These are phyloP conservation scores for Coemansia sp. DNA, from an alignment of 192 early-diverging fungal genomes.

Conservation along the genomic window DNA sequence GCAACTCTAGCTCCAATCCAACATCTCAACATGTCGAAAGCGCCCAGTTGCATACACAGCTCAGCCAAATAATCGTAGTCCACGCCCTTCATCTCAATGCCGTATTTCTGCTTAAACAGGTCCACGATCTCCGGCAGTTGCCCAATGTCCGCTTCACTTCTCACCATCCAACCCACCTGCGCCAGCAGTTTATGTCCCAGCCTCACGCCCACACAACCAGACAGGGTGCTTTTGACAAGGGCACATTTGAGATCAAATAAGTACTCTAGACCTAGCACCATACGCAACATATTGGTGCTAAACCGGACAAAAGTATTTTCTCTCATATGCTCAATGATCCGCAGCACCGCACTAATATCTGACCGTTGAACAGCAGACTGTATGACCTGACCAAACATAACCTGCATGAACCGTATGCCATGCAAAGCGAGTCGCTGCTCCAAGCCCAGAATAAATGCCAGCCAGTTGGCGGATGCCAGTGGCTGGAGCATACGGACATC, in stretches of 20 bases:
- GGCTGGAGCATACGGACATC: slow-evolving; percentile 15
- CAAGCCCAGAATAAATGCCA: not conserved
- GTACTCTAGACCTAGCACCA: not conserved
- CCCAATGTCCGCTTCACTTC: no score
- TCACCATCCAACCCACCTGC: not conserved
- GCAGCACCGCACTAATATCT: not conserved
- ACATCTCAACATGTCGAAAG: not conserved
- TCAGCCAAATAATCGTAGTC: not conserved
- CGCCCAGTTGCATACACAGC: not conserved
- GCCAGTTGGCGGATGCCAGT: not conserved
- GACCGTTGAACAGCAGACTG: not conserved
- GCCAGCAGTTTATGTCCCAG: not conserved
- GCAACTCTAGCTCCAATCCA: not conserved
- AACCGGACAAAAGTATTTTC: not conserved
- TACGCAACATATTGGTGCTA: not conserved
- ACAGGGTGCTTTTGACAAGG: not conserved
- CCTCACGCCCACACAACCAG: not conserved
- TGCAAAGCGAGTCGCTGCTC: not conserved
- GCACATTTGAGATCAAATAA: not conserved
- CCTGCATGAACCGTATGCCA: not conserved
- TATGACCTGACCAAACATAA: not conserved
- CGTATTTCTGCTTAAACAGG: no score
- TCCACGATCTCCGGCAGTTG: no score
- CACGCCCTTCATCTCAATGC: no score
- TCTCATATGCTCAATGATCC: not conserved